phyloP scores from a whole-genome alignment of 371 early-diverging fungal species.

The Entomophthora muscae region DNA sequence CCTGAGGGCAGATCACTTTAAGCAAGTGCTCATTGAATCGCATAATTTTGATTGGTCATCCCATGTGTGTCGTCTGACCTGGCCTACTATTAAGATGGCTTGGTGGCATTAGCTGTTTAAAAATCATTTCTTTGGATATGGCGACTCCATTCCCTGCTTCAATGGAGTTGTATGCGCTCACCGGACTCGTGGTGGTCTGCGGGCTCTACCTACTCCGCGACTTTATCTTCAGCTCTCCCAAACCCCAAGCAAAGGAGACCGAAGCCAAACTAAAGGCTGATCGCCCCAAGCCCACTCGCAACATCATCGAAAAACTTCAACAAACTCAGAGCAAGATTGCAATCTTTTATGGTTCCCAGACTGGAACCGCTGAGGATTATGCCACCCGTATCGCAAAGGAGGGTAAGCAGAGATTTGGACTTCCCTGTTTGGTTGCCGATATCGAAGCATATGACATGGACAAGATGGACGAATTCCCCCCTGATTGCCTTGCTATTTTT shows the following conservation, averaged over 20 bases:
- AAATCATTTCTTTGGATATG: too few species aligned
- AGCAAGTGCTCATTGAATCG: too few species aligned
- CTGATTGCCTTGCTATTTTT: constrained; percentile 48
- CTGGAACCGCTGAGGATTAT: constrained; percentile 92
- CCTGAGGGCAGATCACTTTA: too few species aligned
- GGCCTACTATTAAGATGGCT: too few species aligned
- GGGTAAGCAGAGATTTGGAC: constrained; percentile 48
- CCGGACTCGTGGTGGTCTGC: neutral
- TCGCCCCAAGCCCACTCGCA: constrained; percentile 1
- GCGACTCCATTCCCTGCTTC: too few species aligned
- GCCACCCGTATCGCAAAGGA: constrained; percentile 76
- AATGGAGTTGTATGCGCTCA: neutral
- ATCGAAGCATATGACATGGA: constrained; percentile 72
- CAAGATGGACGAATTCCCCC: constrained; percentile 44
- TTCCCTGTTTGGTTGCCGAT: constrained; percentile 62
- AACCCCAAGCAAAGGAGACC: neutral
- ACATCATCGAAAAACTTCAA: constrained; percentile 6
- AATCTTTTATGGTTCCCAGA: constrained; percentile 88
- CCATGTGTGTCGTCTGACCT: too few species aligned
- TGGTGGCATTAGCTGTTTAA: too few species aligned
- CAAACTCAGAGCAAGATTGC: constrained; percentile 22
- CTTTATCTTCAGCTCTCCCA: constrained; percentile 1
- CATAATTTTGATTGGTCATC: too few species aligned
- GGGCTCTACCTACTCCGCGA: neutral
- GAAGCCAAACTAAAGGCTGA: neutral